Evolutionary conservation across 2,329 filamentous ascomycete species (phyloP), one percentile per base, ranked within the genome.

Genomic region (Cryphonectria japonica): DNA sequence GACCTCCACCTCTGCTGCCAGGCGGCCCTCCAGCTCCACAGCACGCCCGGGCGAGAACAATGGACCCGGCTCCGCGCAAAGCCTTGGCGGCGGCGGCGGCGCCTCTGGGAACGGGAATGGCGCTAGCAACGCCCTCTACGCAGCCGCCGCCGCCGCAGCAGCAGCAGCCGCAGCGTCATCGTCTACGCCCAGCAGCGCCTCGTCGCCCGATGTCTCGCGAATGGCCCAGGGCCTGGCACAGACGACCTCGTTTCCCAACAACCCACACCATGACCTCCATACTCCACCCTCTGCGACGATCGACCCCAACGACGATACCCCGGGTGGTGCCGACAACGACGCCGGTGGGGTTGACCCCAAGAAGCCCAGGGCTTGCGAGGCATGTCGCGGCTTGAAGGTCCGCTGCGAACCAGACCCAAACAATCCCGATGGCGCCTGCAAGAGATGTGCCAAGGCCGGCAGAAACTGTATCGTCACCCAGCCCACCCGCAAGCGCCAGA

Each of bases 401-500:
- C 92, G 93, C 75, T 97, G 94, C 82, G 94, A 97, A 77, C 91
- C 92, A 34, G 91, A 94, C 75, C 85, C 86, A 2, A 81, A 81
- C 26, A 87, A 90, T 65, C 83, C 83, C 3, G 87, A 91, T 34
- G 89, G 89, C 5, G 86, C 91, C 3, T 94, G 92, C 79, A 89
- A 88, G 79, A 88, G 94, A 74, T 97, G 94, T 79, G 87, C 88
- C 66, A 97, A 97, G 82, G 92, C 93, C 2, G 89, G 90, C n/a
- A 85, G 94, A 52, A 85, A 85, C 73, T 97, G 94, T 78, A 83
- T 95, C 57, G 91, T 95, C 73, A 97, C 93, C 0, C 88, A 90
- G 73, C 93, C 87, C 19, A 88, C 85, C 41, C 80, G 93, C 57
- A 97, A 97, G 82, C 87, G 94, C 61, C 93, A 95, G 83, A 97